Evolutionary conservation across 306 rosid species (phyloP).

Genomic region (Fragaria vesca): DNA sequence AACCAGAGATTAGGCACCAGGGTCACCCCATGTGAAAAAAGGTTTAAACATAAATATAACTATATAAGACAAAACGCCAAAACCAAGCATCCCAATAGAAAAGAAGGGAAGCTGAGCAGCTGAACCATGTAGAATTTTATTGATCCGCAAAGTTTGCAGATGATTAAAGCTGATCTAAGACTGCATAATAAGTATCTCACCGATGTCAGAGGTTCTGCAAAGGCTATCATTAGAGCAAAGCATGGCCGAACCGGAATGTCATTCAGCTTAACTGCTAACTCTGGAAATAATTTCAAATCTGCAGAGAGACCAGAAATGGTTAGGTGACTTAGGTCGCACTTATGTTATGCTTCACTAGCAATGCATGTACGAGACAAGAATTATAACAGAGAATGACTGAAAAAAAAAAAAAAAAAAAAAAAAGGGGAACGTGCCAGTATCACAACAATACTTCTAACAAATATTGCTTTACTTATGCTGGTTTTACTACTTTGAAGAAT

Average conservation of each 20-base stretch:
- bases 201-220: constrained; percentile 68
- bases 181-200: constrained; percentile 46
- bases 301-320: constrained; percentile 28
- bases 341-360: constrained; percentile 7
- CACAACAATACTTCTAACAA: background rate
- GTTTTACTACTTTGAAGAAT: background rate
- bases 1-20: constrained; percentile 30
- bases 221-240: constrained; percentile 86
- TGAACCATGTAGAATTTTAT: constrained; percentile 12
- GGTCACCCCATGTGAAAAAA: constrained; percentile 18
- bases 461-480: background rate
- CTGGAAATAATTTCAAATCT: constrained; percentile 67
- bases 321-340: constrained; percentile 11
- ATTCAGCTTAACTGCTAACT: constrained; percentile 57
- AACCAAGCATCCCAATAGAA: constrained; percentile 21
- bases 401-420: background rate
- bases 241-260: constrained; percentile 70
- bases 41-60: background rate
- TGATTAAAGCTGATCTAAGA: constrained; percentile 15
- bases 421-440: background rate
- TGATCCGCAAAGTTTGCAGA: constrained; percentile 18
- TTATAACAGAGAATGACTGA: background rate
- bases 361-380: background rate
- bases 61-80: background rate
- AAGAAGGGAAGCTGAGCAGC: constrained; percentile 17